Percentiles rank a stretch among this genome's conserved stretches.
Evolutionary conservation across 2,329 filamentous ascomycete species (phyloP).

Genomic region (Cordyceps javanica): DNA sequence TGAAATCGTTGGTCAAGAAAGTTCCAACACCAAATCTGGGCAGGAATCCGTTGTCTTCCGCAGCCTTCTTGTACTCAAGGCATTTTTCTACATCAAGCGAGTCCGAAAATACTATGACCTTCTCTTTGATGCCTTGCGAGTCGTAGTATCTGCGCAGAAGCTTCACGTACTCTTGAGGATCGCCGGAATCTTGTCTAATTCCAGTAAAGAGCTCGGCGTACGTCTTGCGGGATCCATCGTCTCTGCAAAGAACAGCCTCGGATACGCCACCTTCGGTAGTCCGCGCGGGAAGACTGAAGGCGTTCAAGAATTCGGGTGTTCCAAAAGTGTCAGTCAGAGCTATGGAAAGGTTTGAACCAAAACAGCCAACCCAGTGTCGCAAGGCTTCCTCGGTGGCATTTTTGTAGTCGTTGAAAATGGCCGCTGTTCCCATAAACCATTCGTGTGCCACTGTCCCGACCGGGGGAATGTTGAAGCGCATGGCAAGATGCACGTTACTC

Average conservation of each 20-base stretch:
- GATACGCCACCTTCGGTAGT: conserved; percentile 36
- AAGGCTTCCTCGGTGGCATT: conserved; percentile 79
- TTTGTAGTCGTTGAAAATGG: conserved; percentile 80
- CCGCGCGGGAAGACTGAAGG: conserved; percentile 64
- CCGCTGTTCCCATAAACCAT: conserved; percentile 99
- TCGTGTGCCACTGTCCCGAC: conserved; percentile 91
- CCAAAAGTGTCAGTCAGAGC: conserved; percentile 96
- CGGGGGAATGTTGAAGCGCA: conserved; percentile 79
- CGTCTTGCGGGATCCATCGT: conserved; percentile 43
- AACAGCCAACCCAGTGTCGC: conserved; percentile 84
- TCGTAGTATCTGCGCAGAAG: conserved; percentile 79
- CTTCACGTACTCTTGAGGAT: conserved; percentile 73
- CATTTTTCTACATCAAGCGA: conserved; percentile 88
- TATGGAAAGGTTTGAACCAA: conserved; percentile 78
- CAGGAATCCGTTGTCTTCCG: conserved; percentile 73
- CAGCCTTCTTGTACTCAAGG: conserved; percentile 79
- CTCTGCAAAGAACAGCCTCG: conserved; percentile 35
- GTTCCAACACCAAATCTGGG: conserved; percentile 93
- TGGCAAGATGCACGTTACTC: conserved; percentile 94
- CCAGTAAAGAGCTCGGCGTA: conserved; percentile 81
- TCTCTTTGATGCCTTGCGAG: conserved; percentile 66
- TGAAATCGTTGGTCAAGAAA: conserved; percentile 92
- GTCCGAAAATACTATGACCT: conserved; percentile 92
- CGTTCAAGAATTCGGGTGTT: conserved; percentile 78
- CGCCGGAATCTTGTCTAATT: conserved; percentile 84